Evolutionary conservation across 2,329 filamentous ascomycete genomes (phyloP).

Genomic region (Epichloe elymi): DNA sequence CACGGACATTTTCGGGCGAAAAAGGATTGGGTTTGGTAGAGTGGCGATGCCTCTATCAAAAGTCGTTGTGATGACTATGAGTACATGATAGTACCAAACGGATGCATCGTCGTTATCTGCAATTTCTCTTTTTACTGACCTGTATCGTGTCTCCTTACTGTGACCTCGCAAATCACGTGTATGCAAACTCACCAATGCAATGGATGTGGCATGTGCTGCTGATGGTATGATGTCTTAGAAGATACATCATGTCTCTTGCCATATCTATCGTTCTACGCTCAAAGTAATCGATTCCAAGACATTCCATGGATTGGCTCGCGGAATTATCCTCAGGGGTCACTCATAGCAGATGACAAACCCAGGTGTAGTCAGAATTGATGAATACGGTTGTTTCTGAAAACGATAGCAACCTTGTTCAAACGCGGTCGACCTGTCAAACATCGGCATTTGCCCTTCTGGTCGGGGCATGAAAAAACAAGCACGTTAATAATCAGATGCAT

Average conservation of each 20-base stretch:
- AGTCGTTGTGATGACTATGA: conserved; percentile 30
- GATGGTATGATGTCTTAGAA: no score
- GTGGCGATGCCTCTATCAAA: conserved; percentile 30
- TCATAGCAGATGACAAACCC: not conserved
- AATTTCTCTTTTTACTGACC: not conserved
- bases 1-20: conserved; percentile 43
- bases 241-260: no score
- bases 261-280: no score
- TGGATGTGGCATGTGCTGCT: no score
- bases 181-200: not conserved
- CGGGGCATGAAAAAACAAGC: not conserved
- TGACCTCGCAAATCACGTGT: not conserved
- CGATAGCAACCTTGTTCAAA: not conserved
- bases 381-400: not conserved
- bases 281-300: no score
- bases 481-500: not conserved
- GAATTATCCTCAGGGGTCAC: not conserved
- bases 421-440: not conserved
- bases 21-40: conserved; percentile 43
- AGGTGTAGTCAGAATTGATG: not conserved
- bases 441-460: not conserved
- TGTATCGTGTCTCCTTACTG: not conserved
- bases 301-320: no score
- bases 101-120: conserved; percentile 22
- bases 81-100: conserved; percentile 32